Conservation (phyloP, 148 eudicot genomes). For the Agrostemma githago region DNA sequence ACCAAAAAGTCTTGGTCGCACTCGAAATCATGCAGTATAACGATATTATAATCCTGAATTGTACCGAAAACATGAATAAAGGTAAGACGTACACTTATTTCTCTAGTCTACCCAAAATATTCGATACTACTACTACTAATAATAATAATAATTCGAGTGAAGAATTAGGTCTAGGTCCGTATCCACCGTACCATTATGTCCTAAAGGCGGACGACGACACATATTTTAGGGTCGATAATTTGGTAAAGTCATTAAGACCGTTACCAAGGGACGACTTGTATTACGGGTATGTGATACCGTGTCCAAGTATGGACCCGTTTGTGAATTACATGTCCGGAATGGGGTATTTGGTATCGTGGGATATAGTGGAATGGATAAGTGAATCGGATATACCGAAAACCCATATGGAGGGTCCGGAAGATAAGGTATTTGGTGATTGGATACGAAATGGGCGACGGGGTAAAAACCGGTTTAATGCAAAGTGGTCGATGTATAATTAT, state of each 20-base stretch:
- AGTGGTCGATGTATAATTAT: slow-evolving; percentile 92
- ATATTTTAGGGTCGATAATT: slow-evolving; percentile 50
- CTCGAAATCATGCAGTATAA: slow-evolving; percentile 75
- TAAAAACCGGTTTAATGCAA: slow-evolving; percentile 68
- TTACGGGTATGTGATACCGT: slow-evolving; percentile 86
- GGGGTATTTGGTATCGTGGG: slow-evolving; percentile 89
- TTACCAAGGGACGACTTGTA: slow-evolving; percentile 78
- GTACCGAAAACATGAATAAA: slow-evolving; percentile 79
- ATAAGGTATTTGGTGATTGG: slow-evolving; percentile 75
- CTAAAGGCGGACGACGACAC: slow-evolving; percentile 80
- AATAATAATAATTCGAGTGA: too few species aligned
- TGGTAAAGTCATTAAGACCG: slow-evolving; percentile 61
- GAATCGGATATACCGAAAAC: slow-evolving; percentile 59
- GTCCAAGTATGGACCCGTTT: slow-evolving; percentile 84
- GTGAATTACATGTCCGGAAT: slow-evolving; percentile 83
- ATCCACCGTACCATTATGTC: slow-evolving; percentile 84
- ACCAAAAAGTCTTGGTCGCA: slow-evolving; percentile 67
- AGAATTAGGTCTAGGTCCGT: slow-evolving; percentile 14
- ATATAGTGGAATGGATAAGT: slow-evolving; percentile 70
- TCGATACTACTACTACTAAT: slow-evolving; percentile 15
- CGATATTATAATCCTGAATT: slow-evolving; percentile 76
- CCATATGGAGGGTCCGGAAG: slow-evolving; percentile 72
- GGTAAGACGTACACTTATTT: slow-evolving; percentile 88
- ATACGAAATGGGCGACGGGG: slow-evolving; percentile 52
- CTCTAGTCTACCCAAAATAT: slow-evolving; percentile 68